These are phyloP conservation scores for Torrubiellomyces zombiae DNA, from an alignment of 2,329 filamentous ascomycete genomes.

Conservation along the genomic window DNA sequence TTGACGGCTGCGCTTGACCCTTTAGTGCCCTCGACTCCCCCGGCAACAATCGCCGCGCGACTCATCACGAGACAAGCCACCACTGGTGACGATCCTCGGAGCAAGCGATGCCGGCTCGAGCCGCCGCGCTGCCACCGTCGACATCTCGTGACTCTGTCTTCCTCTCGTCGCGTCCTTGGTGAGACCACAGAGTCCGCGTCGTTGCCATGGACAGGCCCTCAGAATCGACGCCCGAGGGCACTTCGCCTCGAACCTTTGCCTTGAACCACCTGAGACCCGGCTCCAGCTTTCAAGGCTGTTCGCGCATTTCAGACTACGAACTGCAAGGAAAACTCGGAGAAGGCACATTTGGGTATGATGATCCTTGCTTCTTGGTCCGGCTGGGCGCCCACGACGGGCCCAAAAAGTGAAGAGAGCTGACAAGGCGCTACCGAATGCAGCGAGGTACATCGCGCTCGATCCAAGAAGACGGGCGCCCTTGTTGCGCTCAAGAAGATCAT, in stretches of 20 bases:
- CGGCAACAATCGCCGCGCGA: too few species aligned
- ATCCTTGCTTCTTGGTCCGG: background rate
- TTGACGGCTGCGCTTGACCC: too few species aligned
- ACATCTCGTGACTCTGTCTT: background rate
- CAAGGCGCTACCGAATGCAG: too few species aligned
- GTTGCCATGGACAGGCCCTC: conserved; percentile 14
- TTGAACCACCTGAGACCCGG: conserved; percentile 36
- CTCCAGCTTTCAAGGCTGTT: conserved; percentile 66
- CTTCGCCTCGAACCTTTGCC: conserved; percentile 39
- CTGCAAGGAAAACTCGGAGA: conserved; percentile 75
- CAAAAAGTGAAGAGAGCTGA: too few species aligned
- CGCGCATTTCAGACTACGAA: conserved; percentile 65
- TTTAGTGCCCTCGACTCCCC: too few species aligned
- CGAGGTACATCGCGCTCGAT: conserved; percentile 81
- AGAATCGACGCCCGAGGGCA: conserved; percentile 19
- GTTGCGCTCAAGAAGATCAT: conserved; percentile 96
- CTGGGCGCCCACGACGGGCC: too few species aligned
- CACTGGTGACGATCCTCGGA: too few species aligned
- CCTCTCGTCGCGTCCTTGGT: too few species aligned
- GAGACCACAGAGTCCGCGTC: too few species aligned
- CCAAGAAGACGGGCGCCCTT: conserved; percentile 53
- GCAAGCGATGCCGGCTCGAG: too few species aligned
- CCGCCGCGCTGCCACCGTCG: conserved; percentile 1
- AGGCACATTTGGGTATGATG: conserved; percentile 72
- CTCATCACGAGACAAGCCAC: too few species aligned